phyloP scores from a whole-genome alignment of 495 filamentous ascomycete species.

The Penicillium canescens region DNA sequence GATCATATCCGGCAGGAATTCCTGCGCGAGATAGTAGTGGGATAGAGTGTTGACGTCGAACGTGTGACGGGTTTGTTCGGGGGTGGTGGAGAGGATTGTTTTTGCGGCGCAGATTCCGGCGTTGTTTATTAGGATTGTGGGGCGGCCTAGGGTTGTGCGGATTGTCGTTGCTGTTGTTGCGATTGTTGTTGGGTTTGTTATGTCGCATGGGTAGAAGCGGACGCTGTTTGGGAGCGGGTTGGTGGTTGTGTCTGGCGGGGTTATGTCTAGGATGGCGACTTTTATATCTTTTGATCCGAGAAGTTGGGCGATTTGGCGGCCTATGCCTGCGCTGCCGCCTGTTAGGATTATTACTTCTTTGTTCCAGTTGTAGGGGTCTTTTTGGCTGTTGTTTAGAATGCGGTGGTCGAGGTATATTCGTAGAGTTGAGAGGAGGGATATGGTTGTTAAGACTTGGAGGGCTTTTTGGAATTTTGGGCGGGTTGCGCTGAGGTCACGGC shows the following conservation, averaged over 20 bases:
- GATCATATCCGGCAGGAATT: slow-evolving; percentile 70
- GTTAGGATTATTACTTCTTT: slow-evolving; percentile 72
- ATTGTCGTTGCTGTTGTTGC: slow-evolving; percentile 47
- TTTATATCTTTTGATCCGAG: slow-evolving; percentile 59
- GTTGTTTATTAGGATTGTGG: slow-evolving; percentile 76
- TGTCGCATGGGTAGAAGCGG: slow-evolving; percentile 64
- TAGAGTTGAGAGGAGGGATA: slow-evolving; percentile 49
- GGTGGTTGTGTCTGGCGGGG: slow-evolving; percentile 41
- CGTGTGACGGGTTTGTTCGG: slow-evolving; percentile 58
- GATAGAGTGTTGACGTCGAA: slow-evolving; percentile 73
- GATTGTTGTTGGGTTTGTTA: slow-evolving; percentile 54
- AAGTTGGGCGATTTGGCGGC: slow-evolving; percentile 58
- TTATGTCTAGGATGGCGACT: slow-evolving; percentile 71
- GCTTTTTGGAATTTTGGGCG: slow-evolving; percentile 40
- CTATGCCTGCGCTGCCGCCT: slow-evolving; percentile 70
- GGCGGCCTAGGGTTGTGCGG: slow-evolving; percentile 57
- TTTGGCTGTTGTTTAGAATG: slow-evolving; percentile 60
- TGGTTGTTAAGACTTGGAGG: slow-evolving; percentile 22
- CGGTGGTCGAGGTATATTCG: slow-evolving; percentile 51
- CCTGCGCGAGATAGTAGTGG: slow-evolving; percentile 63
- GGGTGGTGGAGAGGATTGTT: slow-evolving; percentile 57
- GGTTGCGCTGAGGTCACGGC: slow-evolving; percentile 47
- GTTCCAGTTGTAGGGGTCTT: slow-evolving; percentile 65
- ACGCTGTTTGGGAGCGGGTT: slow-evolving; percentile 55
- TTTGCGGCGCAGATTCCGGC: slow-evolving; percentile 65